phyloP scores from a whole-genome alignment of 1,284 basidiomycete species.

The Schizopora paradoxa region DNA sequence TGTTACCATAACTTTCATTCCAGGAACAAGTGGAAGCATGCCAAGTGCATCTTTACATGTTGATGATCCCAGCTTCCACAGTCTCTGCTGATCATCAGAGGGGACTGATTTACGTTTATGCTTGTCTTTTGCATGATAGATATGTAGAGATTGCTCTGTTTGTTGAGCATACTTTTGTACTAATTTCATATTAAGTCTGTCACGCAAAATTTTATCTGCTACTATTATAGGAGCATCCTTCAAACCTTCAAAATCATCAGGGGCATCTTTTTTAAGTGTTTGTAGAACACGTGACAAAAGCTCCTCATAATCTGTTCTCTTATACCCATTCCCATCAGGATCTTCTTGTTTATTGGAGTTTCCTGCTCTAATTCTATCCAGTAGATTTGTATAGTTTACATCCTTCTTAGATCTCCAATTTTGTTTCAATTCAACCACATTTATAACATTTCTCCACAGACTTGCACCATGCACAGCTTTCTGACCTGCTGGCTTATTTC shows the following conservation, averaged over 20 bases:
- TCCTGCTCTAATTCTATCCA: slow-evolving; percentile 22
- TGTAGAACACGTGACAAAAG: slow-evolving; percentile 6
- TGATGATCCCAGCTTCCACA: slow-evolving; percentile 25
- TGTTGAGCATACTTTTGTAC: slow-evolving; percentile 22
- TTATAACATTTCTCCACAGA: slow-evolving; percentile 27
- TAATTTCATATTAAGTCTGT: slow-evolving; percentile 27
- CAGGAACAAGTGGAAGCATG: slow-evolving; percentile 26
- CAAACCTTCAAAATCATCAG: slow-evolving; percentile 18
- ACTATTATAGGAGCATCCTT: slow-evolving; percentile 24
- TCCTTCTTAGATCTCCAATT: slow-evolving; percentile 28
- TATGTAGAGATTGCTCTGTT: slow-evolving; percentile 22
- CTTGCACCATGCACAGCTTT: slow-evolving; percentile 24
- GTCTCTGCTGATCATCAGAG: slow-evolving; percentile 9
- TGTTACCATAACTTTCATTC: slow-evolving; percentile 33
- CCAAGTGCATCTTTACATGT: slow-evolving; percentile 25
- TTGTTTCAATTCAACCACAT: slow-evolving; percentile 26
- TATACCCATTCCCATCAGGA: too few species aligned
- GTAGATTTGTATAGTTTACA: slow-evolving; percentile 23
- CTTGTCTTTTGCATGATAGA: slow-evolving; percentile 27
- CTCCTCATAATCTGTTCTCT: too few species aligned
- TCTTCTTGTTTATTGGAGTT: slow-evolving; percentile 17
- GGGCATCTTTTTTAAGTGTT: slow-evolving; percentile 9
- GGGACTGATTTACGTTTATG: slow-evolving; percentile 15
- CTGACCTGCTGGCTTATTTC: slow-evolving; percentile 14
- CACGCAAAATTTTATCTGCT: slow-evolving; percentile 21